Evolutionary conservation across 2,329 filamentous ascomycete species (phyloP).

Genomic region (Grosmannia clavigera): DNA sequence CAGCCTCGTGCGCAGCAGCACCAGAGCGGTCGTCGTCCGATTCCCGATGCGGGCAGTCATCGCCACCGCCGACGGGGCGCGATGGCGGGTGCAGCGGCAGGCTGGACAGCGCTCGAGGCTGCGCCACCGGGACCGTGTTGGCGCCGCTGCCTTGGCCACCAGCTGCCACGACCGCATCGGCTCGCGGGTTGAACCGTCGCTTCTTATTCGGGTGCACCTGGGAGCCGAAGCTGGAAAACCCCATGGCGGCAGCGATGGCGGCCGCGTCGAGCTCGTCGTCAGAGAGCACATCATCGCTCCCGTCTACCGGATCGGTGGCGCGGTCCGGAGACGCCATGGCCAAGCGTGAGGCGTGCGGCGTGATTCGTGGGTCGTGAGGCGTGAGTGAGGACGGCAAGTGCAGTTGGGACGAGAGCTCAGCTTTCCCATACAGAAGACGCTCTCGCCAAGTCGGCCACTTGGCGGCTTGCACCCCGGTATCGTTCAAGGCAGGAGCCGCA

Average conservation of each 20-base stretch:
- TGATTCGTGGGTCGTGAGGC: neutral
- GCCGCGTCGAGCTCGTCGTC: slow-evolving; percentile 25
- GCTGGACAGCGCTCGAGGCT: neutral
- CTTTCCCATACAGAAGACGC: neutral
- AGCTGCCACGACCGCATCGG: slow-evolving; percentile 31
- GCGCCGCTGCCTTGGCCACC: neutral
- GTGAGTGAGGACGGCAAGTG: neutral
- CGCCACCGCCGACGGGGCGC: slow-evolving; percentile 25
- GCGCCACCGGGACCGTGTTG: neutral
- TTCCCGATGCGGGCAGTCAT: slow-evolving; percentile 29
- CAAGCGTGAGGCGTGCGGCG: neutral
- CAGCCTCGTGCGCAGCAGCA: slow-evolving; percentile 15
- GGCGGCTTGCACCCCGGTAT: neutral
- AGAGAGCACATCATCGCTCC: slow-evolving; percentile 5
- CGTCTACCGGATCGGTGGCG: neutral
- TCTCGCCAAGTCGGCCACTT: neutral
- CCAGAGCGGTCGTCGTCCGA: slow-evolving; percentile 11
- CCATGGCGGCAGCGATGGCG: slow-evolving; percentile 56
- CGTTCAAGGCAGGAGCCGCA: neutral
- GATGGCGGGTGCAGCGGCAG: slow-evolving; percentile 10
- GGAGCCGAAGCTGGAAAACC: slow-evolving; percentile 58
- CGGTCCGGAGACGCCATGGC: neutral
- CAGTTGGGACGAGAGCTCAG: too few species aligned
- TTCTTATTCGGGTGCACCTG: slow-evolving; percentile 46
- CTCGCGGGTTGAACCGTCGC: slow-evolving; percentile 49